Evolutionary conservation across 2,329 filamentous ascomycete species (phyloP), one percentile per base, ranked within the genome.

Genomic region (Tolypocladium capitatum): DNA sequence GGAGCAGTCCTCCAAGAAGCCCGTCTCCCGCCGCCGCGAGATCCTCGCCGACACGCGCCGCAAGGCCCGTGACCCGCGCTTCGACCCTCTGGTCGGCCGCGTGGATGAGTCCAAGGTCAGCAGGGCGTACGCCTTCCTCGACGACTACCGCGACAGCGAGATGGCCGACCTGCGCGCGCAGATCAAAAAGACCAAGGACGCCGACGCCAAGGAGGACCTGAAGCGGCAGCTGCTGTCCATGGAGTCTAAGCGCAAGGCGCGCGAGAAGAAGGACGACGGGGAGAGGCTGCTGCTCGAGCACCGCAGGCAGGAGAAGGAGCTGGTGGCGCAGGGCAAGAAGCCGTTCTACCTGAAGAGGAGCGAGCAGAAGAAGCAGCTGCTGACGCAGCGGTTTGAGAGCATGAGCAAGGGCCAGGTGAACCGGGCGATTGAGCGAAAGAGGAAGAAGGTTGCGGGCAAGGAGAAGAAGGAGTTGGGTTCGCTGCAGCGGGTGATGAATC

Each of bases 341-440:
- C 91, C 92, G 0, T 98, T 89, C 69, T 97, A 87, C 67, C 71
- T 97, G 58, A 98, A 98, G 78, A 83, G 83, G 70, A 81, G 82
- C 60, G 91, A 96, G 68, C 79, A 92, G 72, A 94, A 92, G 81
- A 88, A 91, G 73, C 73, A 83, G 65, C 73, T 89, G 48, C 70
- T 96, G 52, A 72, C 86, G 60, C 83, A 92, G 58, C 80, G 84
- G 62, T 96, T 86, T 66, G 77, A 83, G 57, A 77, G 78, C 50
- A 84, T 97, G 83, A 92, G 86, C 67, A 84, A 84, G 62, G 84
- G 82, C 63, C 83, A 96, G 67, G 78, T 89, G 50, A 85, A 94
- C 52, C 84, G 82, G 69, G 81, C 83, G 14, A 86, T 97, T 58
- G 88, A 94, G 73, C 76, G 86, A 62, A 81, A 84, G 69, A 73